A percentile compares a stretch with the other conserved stretches of the same genome.
These are phyloP conservation scores for Phytophthora fragariae DNA, from an alignment of 352 stramenopile genomes.

Conservation along the genomic window DNA sequence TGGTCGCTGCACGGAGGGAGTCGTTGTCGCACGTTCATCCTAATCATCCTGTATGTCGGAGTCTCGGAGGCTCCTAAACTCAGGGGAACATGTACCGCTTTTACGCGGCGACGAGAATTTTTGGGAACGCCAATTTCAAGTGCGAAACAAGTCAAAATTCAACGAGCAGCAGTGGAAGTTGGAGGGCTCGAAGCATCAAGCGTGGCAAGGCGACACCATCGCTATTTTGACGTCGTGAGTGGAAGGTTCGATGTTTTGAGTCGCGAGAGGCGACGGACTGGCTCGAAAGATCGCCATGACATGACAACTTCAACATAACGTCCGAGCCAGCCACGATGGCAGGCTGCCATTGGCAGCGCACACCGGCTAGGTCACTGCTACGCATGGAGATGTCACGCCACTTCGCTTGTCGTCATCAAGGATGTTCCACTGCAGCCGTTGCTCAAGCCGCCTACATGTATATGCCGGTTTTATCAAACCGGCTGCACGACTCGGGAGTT, in stretches of 20 bases:
- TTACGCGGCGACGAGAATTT: neutral
- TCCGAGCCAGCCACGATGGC: neutral
- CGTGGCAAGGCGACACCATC: neutral
- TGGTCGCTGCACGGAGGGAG: slow-evolving; percentile 15
- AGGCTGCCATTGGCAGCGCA: too few species aligned
- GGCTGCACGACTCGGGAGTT: too few species aligned
- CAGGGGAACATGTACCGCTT: neutral
- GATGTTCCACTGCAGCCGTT: too few species aligned
- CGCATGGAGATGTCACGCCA: too few species aligned
- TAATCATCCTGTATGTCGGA: neutral
- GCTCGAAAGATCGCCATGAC: slow-evolving; percentile 10
- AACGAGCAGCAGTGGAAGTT: neutral
- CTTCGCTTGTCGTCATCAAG: too few species aligned
- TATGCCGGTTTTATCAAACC: too few species aligned
- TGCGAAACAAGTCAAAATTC: slow-evolving; percentile 11
- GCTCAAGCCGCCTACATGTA: too few species aligned
- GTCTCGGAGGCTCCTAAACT: neutral
- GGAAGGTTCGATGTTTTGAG: neutral
- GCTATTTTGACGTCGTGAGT: neutral
- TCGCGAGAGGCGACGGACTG: neutral
- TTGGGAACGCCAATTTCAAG: neutral
- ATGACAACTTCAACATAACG: slow-evolving; percentile 19
- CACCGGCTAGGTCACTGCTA: too few species aligned
- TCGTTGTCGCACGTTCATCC: neutral
- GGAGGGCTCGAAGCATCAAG: neutral